A percentile compares a stretch with the other conserved stretches of the same genome.
These are phyloP conservation scores for Iberis pinnata DNA, from an alignment of 345 rosid genomes.

Conservation along the genomic window DNA sequence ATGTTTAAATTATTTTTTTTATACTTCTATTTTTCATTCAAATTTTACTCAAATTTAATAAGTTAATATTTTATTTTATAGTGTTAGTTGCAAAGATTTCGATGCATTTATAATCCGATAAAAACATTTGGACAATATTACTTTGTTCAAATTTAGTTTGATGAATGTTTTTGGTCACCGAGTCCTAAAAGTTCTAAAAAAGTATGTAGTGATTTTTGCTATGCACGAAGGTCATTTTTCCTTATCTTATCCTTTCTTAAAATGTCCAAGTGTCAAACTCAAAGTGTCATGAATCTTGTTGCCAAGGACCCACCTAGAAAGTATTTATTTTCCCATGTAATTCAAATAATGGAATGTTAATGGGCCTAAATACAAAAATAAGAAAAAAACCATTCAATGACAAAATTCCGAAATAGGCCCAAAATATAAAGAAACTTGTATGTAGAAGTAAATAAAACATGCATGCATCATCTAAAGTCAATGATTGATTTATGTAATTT, in stretches of 20 bases:
- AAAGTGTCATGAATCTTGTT: too few relatives aligned
- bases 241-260: conserved; percentile 6
- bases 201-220: not conserved
- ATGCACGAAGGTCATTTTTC: conserved; percentile 23
- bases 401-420: not conserved
- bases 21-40: too few relatives aligned
- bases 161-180: conserved; percentile 7
- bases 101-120: too few relatives aligned
- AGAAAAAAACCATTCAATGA: not conserved
- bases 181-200: not conserved
- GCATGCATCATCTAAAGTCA: conserved; percentile 7
- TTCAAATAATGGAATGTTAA: too few relatives aligned
- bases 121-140: too few relatives aligned
- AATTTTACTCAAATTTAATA: too few relatives aligned
- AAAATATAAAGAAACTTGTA: conserved; percentile 1
- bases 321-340: not conserved
- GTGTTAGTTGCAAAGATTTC: too few relatives aligned
- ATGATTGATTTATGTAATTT: conserved; percentile 4
- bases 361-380: not conserved
- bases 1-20: too few relatives aligned
- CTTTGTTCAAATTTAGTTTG: too few relatives aligned
- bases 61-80: too few relatives aligned
- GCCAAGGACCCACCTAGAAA: conserved; percentile 1
- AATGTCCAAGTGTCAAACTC: conserved; percentile 7
- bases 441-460: not conserved